Conservation (phyloP, 1,139 yeast genomes). For the Taphrina confusa region DNA sequence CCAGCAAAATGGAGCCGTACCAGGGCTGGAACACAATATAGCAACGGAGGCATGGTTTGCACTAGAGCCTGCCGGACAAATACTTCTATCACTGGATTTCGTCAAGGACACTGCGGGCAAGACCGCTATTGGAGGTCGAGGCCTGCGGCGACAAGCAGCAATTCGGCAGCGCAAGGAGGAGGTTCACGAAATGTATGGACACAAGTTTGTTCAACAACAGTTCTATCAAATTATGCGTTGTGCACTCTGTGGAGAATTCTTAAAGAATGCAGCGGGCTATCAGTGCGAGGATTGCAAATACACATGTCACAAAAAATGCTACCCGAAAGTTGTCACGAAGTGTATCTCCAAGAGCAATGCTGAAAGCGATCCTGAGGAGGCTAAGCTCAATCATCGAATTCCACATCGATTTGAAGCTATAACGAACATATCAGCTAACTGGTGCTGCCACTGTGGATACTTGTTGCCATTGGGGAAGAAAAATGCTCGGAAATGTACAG, state of each 20-base stretch:
- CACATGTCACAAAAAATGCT: conserved; percentile 92
- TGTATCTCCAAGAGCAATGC: conserved; percentile 88
- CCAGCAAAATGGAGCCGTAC: neutral
- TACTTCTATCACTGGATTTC: conserved; percentile 73
- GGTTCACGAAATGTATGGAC: conserved; percentile 93
- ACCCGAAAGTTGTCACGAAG: conserved; percentile 88
- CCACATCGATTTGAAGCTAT: conserved; percentile 94
- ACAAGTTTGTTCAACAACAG: conserved; percentile 92
- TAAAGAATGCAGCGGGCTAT: conserved; percentile 81
- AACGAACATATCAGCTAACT: conserved; percentile 90
- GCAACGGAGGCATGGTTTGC: conserved; percentile 80
- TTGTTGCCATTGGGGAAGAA: conserved; percentile 92
- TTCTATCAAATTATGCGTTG: conserved; percentile 96
- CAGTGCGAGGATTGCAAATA: conserved; percentile 96
- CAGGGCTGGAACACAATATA: neutral
- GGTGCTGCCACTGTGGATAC: conserved; percentile 99
- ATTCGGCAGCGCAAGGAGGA: conserved; percentile 94
- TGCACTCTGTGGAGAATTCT: conserved; percentile 92
- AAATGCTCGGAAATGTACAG: conserved; percentile 90
- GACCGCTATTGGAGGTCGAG: conserved; percentile 51
- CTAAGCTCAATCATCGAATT: conserved; percentile 89
- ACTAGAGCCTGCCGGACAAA: conserved; percentile 91
- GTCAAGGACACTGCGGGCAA: conserved; percentile 62
- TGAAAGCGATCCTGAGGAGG: conserved; percentile 83
- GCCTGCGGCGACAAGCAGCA: conserved; percentile 97